Conservation (phyloP, 768 basidiomycete genomes). For the Trametes cinnabarina region DNA sequence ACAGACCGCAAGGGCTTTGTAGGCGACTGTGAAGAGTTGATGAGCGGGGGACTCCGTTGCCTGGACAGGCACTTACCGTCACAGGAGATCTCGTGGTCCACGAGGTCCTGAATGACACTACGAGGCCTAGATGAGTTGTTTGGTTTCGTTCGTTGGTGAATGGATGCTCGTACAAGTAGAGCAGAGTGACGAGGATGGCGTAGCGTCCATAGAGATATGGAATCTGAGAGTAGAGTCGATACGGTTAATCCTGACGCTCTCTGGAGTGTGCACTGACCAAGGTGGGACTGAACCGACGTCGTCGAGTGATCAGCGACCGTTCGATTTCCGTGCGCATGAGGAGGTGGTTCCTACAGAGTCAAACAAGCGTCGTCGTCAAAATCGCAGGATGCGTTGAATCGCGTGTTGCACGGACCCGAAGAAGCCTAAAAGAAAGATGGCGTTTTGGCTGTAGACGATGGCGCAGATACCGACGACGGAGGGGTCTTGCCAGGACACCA, state of each 20-base stretch:
- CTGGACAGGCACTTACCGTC: background rate
- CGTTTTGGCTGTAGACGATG: constrained; percentile 10
- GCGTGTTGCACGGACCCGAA: constrained; percentile 3
- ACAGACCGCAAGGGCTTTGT: constrained; percentile 3
- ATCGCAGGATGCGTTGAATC: background rate
- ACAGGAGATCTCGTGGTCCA: background rate
- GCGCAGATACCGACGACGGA: constrained; percentile 7
- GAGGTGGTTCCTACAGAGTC: constrained; percentile 1
- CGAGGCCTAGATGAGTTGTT: no score
- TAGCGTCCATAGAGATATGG: constrained; percentile 16
- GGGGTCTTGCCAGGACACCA: constrained; percentile 17
- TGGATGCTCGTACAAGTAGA: no score
- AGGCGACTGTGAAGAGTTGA: background rate
- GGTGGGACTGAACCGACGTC: background rate
- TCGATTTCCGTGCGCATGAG: constrained; percentile 6
- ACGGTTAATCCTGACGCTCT: no score
- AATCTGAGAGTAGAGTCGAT: background rate
- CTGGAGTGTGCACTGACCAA: background rate
- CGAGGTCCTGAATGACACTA: background rate
- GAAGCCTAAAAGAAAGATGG: constrained; percentile 12
- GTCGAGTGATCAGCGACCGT: constrained; percentile 9
- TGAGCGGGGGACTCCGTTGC: background rate
- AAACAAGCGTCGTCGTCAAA: background rate
- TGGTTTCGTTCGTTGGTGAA: no score
- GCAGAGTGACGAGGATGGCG: background rate